phyloP scores from a whole-genome alignment of 1,284 basidiomycete species.

The Tilletia caries region DNA sequence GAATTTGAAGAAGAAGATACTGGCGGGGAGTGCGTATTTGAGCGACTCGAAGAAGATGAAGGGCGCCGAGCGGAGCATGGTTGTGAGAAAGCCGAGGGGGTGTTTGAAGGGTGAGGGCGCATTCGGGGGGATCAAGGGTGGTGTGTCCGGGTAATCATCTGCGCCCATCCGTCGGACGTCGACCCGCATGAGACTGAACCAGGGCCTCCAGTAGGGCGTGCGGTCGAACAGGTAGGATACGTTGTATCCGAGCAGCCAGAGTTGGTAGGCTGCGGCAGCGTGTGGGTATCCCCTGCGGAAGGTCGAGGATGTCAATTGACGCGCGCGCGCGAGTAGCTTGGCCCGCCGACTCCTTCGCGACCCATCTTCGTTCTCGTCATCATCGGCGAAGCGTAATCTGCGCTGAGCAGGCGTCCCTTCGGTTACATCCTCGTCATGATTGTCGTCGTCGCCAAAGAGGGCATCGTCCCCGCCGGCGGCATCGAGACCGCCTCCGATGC shows the following conservation, averaged over 20 bases:
- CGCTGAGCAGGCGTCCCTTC: background rate
- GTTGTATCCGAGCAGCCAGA: slow-evolving; percentile 74
- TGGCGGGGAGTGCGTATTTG: slow-evolving; percentile 77
- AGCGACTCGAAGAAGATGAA: slow-evolving; percentile 56
- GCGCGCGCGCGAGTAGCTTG: slow-evolving; percentile 24
- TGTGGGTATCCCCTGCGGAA: slow-evolving; percentile 79
- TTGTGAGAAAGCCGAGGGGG: slow-evolving; percentile 27
- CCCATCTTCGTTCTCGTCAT: background rate
- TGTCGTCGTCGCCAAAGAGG: slow-evolving; percentile 57
- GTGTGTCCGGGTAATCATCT: slow-evolving; percentile 61
- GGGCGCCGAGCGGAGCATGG: slow-evolving; percentile 25
- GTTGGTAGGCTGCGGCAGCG: slow-evolving; percentile 71
- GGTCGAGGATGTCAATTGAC: background rate
- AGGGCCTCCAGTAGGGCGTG: slow-evolving; percentile 84
- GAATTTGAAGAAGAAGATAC: slow-evolving; percentile 95
- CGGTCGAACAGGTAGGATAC: slow-evolving; percentile 84
- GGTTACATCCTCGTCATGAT: slow-evolving; percentile 14
- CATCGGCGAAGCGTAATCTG: slow-evolving; percentile 7
- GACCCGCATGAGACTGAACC: slow-evolving; percentile 78
- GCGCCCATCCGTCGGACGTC: slow-evolving; percentile 73
- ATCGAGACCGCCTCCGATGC: slow-evolving; percentile 75
- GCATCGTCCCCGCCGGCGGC: slow-evolving; percentile 55
- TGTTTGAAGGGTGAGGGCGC: slow-evolving; percentile 30
- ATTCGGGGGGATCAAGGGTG: slow-evolving; percentile 26
- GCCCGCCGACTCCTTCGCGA: background rate